Percentiles rank a stretch among this genome's conserved stretches.
phyloP scores from a whole-genome alignment of 371 early-diverging fungal genomes.

The Thermomucor indicae-seudaticae region DNA sequence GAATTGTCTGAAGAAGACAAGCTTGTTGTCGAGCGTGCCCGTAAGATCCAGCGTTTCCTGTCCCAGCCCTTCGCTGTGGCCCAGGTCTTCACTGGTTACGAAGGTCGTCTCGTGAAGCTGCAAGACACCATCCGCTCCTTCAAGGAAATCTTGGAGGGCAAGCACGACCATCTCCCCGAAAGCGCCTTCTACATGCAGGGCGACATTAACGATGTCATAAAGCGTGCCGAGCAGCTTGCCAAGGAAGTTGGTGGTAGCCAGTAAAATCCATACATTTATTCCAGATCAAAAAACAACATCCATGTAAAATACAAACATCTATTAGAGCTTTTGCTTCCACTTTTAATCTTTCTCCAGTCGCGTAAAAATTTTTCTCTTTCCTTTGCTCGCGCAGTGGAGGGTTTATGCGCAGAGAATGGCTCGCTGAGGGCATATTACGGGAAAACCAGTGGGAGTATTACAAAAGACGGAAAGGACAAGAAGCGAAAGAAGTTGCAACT shows the following conservation, averaged over 20 bases:
- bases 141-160: conserved; percentile 92
- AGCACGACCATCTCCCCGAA: conserved; percentile 90
- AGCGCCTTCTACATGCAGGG: conserved; percentile 98
- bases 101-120: conserved; percentile 86
- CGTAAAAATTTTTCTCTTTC: no score
- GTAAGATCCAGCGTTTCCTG: conserved; percentile 94
- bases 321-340: no score
- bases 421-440: no score
- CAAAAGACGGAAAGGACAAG: no score
- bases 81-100: conserved; percentile 93
- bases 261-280: no score
- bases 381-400: no score
- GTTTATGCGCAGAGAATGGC: no score
- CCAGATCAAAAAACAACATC: no score
- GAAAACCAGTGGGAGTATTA: no score
- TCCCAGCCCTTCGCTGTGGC: conserved; percentile 95
- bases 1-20: conserved; percentile 97
- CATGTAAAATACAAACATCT: no score
- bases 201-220: conserved; percentile 92
- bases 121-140: conserved; percentile 93
- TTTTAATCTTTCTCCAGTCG: no score
- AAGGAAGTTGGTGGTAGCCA: conserved; percentile 50
- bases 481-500: no score
- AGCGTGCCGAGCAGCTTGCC: conserved; percentile 92
- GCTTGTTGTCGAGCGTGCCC: conserved; percentile 90